Base-by-base conservation (phyloP, 2,329 filamentous ascomycete genomes). In the Cladosporium austrohemisphaericum region DNA sequence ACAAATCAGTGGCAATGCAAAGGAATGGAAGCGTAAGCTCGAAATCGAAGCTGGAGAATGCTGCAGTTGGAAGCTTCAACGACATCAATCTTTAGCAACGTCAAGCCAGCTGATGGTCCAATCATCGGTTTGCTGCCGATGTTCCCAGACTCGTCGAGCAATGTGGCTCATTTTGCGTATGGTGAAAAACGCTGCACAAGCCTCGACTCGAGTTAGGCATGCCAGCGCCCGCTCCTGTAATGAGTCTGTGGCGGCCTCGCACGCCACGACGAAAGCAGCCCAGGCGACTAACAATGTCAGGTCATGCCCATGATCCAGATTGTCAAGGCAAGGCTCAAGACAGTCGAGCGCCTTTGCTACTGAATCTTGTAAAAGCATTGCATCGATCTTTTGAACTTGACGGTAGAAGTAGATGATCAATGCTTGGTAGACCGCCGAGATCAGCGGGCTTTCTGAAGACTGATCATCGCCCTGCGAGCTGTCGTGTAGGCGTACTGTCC, bases 41-140 rank as follows among this genome's bases (percentile, higher is more conserved):
- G n/a, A n/a, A n/a, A n/a, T n/a, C n/a, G n/a, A n/a, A n/a, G n/a
- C n/a, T n/a, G n/a, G n/a, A n/a, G n/a, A n/a, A n/a, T n/a, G n/a
- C n/a, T n/a, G n/a, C n/a, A n/a, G n/a, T n/a, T n/a, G n/a, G n/a
- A n/a, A n/a, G n/a, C n/a, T n/a, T n/a, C n/a, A n/a, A n/a, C n/a
- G n/a, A n/a, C n/a, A n/a, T 33, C 11, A 33, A 18, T 43, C 40
- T 29, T 31, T 33, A 13, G 29, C 28, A 20, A 45, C 41, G 14
- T 45, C 41, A 16, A 45, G 29, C 28, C 41, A 45, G 23, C 28
- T 33, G 19, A 45, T 26, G 10, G 41, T 45, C 31, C 41, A 45
- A 14, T 45, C 29, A 14, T 32, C 28, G 10, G 28, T 33, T 11
- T 35, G 28, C 19, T 33, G 19, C 8, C 41, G 41, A 45, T 22